Evolutionary conservation across 768 basidiomycete species (phyloP), one percentile per base, ranked within the genome.

Genomic region (Auricularia heimuer): DNA sequence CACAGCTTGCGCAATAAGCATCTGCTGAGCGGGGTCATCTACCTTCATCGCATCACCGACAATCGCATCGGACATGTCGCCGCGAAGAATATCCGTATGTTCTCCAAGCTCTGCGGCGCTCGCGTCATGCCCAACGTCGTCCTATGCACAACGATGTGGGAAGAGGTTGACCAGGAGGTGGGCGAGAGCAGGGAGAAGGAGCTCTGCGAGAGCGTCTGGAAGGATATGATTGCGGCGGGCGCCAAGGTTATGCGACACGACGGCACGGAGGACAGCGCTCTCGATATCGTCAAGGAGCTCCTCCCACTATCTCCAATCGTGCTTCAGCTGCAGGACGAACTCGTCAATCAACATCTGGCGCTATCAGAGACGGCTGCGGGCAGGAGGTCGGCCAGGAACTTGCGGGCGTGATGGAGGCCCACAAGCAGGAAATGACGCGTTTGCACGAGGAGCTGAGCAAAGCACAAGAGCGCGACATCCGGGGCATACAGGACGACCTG

Each of bases 351-450:
- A 67, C 75, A 75, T 37, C 78, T 79, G 62, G 75, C 79, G 51
- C 77, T 86, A 16, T 74, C 78, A 1, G 75, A 85, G 62, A 85
- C 86, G 2, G 73, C 75, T 3, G 85, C 85, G 1, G 84, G 1
- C 75, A 73, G 16, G 85, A 83, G 69, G 76, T 87, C 24, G 77
- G 76, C 62, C 76, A 77, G 18, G 83, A 83, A 45, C 69, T 84
- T 3, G 76, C 77, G 64, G 79, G 79, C 65, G 80, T 82, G 71
- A 76, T 78, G 34, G 70, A 77, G 63, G 75, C 77, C 42, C 80
- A 82, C 66, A 73, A 78, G 37, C 73, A 78, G n/a, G 84, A 86
- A 68, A 72, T 85, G 69, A 72, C 73, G 51, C 73, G 73, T 3
- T 73, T 87, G 21, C 75, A 79, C 45, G 62, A 67, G 37, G 73